These are phyloP conservation scores for Podila epicladia DNA, from an alignment of 192 early-diverging fungal genomes.

Conservation along the genomic window DNA sequence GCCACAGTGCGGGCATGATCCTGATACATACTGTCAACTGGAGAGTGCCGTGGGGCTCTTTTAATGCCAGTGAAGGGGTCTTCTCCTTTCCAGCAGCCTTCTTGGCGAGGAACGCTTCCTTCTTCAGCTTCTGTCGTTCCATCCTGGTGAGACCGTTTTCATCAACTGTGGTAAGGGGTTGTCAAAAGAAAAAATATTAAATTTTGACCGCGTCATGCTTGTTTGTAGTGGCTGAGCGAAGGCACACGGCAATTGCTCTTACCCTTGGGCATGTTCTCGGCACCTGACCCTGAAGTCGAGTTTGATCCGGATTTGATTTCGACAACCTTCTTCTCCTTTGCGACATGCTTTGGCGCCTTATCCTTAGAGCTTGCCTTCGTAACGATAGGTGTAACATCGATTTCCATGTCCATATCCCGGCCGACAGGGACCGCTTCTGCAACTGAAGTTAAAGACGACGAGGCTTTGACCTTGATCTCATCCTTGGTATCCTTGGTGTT, in stretches of 20 bases:
- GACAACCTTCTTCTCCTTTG: not conserved
- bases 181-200: not conserved
- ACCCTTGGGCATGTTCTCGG: not conserved
- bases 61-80: slow-evolving; percentile 15
- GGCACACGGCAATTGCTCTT: too few relatives aligned
- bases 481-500: not conserved
- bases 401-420: not conserved
- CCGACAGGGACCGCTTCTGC: too few relatives aligned
- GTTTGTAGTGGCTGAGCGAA: not conserved
- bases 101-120: slow-evolving; percentile 16
- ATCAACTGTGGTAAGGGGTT: not conserved
- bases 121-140: slow-evolving; percentile 33
- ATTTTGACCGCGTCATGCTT: not conserved
- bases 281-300: not conserved
- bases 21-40: slow-evolving; percentile 4
- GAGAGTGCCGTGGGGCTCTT: slow-evolving; percentile 24
- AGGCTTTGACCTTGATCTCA: slow-evolving; percentile 4
- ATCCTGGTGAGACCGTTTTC: slow-evolving; percentile 35
- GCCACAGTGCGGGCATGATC: not conserved
- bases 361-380: not conserved
- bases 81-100: slow-evolving; percentile 33
- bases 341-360: not conserved
- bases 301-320: slow-evolving; percentile 1
- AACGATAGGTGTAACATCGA: not conserved
- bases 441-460: too few relatives aligned